Base-by-base conservation (phyloP, 192 early-diverging fungal genomes). In the Coemansia umbellata region DNA sequence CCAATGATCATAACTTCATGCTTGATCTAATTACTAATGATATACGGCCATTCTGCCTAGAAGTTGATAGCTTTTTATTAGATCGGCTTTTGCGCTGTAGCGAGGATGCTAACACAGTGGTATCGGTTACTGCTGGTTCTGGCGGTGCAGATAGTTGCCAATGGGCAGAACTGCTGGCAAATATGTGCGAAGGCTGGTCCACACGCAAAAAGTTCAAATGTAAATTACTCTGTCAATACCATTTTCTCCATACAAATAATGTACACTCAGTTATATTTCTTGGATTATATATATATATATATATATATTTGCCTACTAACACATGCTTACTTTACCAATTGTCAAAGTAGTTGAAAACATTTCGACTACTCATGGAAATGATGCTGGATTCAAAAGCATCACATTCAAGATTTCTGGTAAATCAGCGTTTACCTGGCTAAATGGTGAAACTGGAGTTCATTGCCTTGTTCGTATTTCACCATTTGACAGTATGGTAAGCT, bases 391-490 rank as follows among this genome's bases (percentile, higher is more conserved):
- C 21, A 28, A 28, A 11, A 52, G 31, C 41, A 26, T 31, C 17
- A 52, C 41, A 8, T 51, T 60, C 18, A 37, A 22, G 8, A 53
- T 37, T 9, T 55, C 80, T 9, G 87, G 87, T 28, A 59, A 63
- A n/a, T 78, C 63, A 41, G 87, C 81, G 13, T 86, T 84, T 55
- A 79, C 81, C 39, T 55, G 78, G 57, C 51, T 88, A 21, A 82
- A 81, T 58, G 84, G 79, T 53, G 87, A 88, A 66, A 72, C 85
- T 6, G 87, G 87, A 7, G 82, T 86, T 11, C 87, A 88, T 33
- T 55, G 87, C 19, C 81, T 86, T 4, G 85, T 86, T 51, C 73
- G 85, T 15, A 82, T 88, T 8, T 85, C 87, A 4, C 78, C 74
- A 8, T 86, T 85, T 13, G 87, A 88, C 52, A 69, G 72, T 18